Conservation (phyloP, 2,329 filamentous ascomycete genomes). For the Trichophyton mentagrophytes region DNA sequence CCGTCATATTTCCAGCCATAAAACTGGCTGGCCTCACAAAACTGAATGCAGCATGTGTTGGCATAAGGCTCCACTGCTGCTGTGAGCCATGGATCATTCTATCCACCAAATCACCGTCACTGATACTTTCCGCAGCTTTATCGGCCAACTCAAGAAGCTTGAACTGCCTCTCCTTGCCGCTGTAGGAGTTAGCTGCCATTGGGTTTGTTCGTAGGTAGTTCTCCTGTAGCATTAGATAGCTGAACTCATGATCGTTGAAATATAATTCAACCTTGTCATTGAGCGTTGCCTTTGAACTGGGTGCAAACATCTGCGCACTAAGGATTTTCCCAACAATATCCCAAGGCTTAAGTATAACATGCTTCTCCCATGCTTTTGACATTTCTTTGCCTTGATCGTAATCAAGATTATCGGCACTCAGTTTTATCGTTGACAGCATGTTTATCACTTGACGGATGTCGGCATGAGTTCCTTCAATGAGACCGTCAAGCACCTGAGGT, state of each 20-base stretch:
- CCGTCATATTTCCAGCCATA: conserved; percentile 62
- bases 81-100: conserved; percentile 97
- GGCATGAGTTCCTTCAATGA: conserved; percentile 89
- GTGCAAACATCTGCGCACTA: conserved; percentile 70
- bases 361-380: conserved; percentile 98
- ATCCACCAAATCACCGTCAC: conserved; percentile 89
- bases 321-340: conserved; percentile 93
- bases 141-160: conserved; percentile 80
- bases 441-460: conserved; percentile 98
- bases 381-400: conserved; percentile 82
- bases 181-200: conserved; percentile 48
- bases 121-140: conserved; percentile 86
- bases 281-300: conserved; percentile 68
- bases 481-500: conserved; percentile 68
- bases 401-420: conserved; percentile 67
- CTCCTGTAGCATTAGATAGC: conserved; percentile 93
- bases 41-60: conserved; percentile 87
- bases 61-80: conserved; percentile 98
- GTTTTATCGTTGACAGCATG: conserved; percentile 88
- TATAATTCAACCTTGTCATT: conserved; percentile 99
- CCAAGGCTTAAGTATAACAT: conserved; percentile 93
- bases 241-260: conserved; percentile 98
- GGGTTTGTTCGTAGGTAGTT: conserved; percentile 87
- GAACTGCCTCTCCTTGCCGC: conserved; percentile 56
- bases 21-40: conserved; percentile 86